Conservation (phyloP, 768 basidiomycete genomes). For the Mycena kentingensis region DNA sequence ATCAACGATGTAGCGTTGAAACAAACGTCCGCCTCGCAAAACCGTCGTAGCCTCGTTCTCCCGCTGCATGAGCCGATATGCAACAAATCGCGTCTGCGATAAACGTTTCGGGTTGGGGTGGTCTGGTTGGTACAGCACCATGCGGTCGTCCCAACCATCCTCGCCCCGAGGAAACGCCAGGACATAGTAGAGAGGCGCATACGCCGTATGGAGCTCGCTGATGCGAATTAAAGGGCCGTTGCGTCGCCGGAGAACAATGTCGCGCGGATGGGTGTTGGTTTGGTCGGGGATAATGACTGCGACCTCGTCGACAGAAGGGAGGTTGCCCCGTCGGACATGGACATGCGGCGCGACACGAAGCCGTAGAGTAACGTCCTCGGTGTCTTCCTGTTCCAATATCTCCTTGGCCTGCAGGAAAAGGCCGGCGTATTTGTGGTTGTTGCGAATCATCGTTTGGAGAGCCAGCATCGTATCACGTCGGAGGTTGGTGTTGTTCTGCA, state of each 20-base stretch:
- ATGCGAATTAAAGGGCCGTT: conserved; percentile 30
- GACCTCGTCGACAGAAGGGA: conserved; percentile 41
- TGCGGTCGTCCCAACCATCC: conserved; percentile 36
- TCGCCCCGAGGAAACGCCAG: conserved; percentile 33
- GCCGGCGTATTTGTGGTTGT: conserved; percentile 22
- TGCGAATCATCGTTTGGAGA: background rate
- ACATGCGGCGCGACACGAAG: background rate
- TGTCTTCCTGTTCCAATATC: conserved; percentile 22
- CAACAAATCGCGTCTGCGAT: conserved; percentile 29
- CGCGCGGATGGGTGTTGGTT: conserved; percentile 17
- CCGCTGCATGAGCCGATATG: conserved; percentile 34
- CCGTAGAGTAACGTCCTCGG: background rate
- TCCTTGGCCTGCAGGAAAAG: conserved; percentile 29
- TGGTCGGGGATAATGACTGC: conserved; percentile 38
- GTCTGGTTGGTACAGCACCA: conserved; percentile 13
- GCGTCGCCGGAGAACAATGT: conserved; percentile 32
- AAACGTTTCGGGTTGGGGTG: conserved; percentile 9
- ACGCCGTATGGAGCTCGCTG: conserved; percentile 35
- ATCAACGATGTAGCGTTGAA: conserved; percentile 49
- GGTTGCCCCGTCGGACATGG: conserved; percentile 39
- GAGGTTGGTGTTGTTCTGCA: conserved; percentile 25
- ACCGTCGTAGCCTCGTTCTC: conserved; percentile 27
- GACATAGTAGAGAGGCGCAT: conserved; percentile 34
- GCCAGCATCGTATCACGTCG: conserved; percentile 7
- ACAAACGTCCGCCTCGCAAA: conserved; percentile 38